Evolutionary conservation across 495 filamentous ascomycete species (phyloP).

Genomic region (Xylaria castorea): DNA sequence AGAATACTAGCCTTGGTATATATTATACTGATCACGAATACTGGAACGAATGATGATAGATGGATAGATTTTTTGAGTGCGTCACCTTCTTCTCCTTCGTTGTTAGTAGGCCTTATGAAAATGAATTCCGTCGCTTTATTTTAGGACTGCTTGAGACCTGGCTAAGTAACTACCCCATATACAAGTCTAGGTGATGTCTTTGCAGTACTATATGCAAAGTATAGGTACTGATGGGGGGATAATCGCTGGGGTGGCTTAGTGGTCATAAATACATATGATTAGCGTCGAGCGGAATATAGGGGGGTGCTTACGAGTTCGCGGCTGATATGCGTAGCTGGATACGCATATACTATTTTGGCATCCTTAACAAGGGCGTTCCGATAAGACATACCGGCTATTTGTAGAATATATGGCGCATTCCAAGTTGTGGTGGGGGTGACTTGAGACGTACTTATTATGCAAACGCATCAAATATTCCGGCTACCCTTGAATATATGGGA

Average conservation of each 20-base stretch:
- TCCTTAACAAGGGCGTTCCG: neutral
- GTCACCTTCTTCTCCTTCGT: neutral
- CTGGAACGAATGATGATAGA: slow-evolving; percentile 30
- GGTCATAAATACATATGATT: neutral
- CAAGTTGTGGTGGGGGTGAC: no score
- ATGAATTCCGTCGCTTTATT: neutral
- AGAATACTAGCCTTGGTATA: no score
- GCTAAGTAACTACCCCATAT: neutral
- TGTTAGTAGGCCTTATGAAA: neutral
- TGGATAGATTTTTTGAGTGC: slow-evolving; percentile 26
- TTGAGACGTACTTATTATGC: no score
- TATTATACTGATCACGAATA: neutral
- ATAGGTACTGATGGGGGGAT: no score
- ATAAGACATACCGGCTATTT: slow-evolving; percentile 5
- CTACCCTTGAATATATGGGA: neutral
- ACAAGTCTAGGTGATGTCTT: neutral
- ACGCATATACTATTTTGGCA: no score
- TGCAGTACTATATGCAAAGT: no score
- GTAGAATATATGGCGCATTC: neutral
- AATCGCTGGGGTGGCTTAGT: no score
- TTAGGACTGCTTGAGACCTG: neutral
- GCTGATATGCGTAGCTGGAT: no score
- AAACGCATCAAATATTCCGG: neutral
- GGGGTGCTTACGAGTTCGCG: no score
- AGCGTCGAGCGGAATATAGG: no score